A percentile compares a stretch with the other conserved stretches of the same genome.
Conservation (phyloP, 345 rosid species). For the Bruguiera gymnorhiza region DNA sequence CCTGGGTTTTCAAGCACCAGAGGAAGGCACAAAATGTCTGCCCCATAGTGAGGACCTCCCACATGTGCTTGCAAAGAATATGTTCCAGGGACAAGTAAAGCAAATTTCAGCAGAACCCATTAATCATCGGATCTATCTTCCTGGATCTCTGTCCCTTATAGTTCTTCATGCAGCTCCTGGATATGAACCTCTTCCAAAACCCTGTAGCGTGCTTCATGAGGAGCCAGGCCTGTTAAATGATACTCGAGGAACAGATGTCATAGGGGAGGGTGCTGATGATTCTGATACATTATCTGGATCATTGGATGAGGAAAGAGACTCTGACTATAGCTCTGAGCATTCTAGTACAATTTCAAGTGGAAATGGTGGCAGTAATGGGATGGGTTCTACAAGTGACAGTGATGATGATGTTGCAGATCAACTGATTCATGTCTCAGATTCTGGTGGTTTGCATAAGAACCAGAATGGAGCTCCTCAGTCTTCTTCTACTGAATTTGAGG, state of each 20-base stretch:
- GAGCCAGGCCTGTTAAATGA: slow-evolving; percentile 35
- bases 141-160: slow-evolving; percentile 93
- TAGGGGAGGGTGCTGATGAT: slow-evolving; percentile 38
- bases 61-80: slow-evolving; percentile 46
- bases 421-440: slow-evolving; percentile 72
- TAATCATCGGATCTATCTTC: slow-evolving; percentile 74
- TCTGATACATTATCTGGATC: slow-evolving; percentile 50
- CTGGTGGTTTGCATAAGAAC: slow-evolving; percentile 8
- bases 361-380: slow-evolving; percentile 41
- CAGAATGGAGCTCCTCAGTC: slow-evolving; percentile 18
- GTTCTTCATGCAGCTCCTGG: slow-evolving; percentile 99
- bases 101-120: slow-evolving; percentile 36
- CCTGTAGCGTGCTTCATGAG: slow-evolving; percentile 56
- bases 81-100: slow-evolving; percentile 54
- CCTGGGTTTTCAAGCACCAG: slow-evolving; percentile 37
- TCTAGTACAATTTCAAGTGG: slow-evolving; percentile 42
- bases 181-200: slow-evolving; percentile 96
- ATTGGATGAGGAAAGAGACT: slow-evolving; percentile 60
- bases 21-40: slow-evolving; percentile 33
- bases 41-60: slow-evolving; percentile 37
- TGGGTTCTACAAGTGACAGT: slow-evolving; percentile 43
- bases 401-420: slow-evolving; percentile 41
- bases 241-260: slow-evolving; percentile 23
- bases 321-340: slow-evolving; percentile 63
- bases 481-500: slow-evolving; percentile 42